These are phyloP conservation scores for Cladophialophora bantiana DNA, from an alignment of 2,329 filamentous ascomycete species.

Conservation along the genomic window DNA sequence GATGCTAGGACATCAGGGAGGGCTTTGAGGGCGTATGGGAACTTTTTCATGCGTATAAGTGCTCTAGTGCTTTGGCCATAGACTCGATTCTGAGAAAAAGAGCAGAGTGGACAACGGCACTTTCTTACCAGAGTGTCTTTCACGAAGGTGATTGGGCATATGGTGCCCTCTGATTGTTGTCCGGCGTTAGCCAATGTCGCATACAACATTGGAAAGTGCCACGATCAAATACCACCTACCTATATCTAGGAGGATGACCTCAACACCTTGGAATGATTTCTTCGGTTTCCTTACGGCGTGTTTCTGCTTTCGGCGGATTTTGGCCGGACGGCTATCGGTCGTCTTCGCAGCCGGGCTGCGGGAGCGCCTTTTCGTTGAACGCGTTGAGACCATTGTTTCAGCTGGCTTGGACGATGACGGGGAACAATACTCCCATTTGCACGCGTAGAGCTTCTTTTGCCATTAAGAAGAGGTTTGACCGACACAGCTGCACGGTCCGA, in stretches of 20 bases:
- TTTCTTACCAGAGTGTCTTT: conserved; percentile 35
- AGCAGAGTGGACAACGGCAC: background rate
- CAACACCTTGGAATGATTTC: conserved; percentile 13
- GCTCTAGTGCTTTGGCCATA: background rate
- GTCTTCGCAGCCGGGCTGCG: conserved; percentile 17
- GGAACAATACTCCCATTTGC: background rate
- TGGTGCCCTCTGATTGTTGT: conserved; percentile 34
- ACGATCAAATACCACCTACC: conserved; percentile 9
- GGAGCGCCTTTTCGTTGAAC: conserved; percentile 26
- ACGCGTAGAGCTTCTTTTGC: background rate
- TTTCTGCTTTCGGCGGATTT: conserved; percentile 6
- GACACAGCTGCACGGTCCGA: too few species aligned
- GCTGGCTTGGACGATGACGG: background rate
- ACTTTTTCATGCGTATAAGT: conserved; percentile 24
- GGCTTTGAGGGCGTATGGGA: conserved; percentile 36
- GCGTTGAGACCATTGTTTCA: conserved; percentile 25
- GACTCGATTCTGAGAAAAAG: background rate
- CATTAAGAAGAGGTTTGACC: background rate
- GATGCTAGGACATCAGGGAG: conserved; percentile 31
- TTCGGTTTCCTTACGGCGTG: background rate
- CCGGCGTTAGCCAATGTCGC: conserved; percentile 4
- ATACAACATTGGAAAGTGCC: background rate
- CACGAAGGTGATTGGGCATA: conserved; percentile 38
- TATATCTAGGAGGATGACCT: conserved; percentile 28
- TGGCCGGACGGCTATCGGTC: conserved; percentile 11